Evolutionary conservation across 352 stramenopile genomes (phyloP).

Genomic region (Phytopythium ostracodes): DNA sequence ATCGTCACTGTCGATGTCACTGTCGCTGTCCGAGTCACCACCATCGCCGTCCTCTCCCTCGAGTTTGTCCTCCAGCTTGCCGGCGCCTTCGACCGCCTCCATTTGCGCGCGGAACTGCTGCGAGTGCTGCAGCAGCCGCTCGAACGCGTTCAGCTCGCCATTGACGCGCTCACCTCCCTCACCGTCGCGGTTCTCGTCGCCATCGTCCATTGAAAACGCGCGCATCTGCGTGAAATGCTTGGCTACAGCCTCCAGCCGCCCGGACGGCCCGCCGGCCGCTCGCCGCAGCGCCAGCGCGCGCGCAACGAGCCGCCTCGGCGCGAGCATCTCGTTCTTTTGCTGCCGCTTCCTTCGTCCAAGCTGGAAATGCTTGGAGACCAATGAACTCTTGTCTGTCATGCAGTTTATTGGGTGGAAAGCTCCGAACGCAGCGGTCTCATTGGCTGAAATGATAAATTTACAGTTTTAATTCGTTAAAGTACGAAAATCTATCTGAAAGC

Average conservation of each 20-base stretch:
- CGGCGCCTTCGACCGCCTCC: conserved; percentile 1
- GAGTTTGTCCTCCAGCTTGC: conserved; percentile 6
- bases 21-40: conserved; percentile 10
- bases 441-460: neutral
- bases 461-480: neutral
- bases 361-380: neutral
- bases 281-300: conserved; percentile 13
- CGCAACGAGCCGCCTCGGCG: conserved; percentile 8
- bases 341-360: no score
- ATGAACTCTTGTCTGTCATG: neutral
- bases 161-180: conserved; percentile 8
- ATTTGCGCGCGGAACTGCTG: conserved; percentile 50
- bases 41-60: conserved; percentile 13
- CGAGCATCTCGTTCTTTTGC: conserved; percentile 15
- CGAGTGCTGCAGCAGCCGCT: conserved; percentile 63
- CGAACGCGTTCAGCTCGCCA: conserved; percentile 48
- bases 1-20: conserved; percentile 2
- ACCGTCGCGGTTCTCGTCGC: conserved; percentile 18
- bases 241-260: neutral
- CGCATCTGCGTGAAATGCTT: neutral
- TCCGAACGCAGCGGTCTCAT: neutral
- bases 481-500: neutral
- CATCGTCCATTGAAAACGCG: conserved; percentile 11
- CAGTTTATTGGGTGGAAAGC: neutral
- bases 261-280: neutral